phyloP scores from a whole-genome alignment of 2,329 filamentous ascomycete genomes.

The Aspergillus neoniger region DNA sequence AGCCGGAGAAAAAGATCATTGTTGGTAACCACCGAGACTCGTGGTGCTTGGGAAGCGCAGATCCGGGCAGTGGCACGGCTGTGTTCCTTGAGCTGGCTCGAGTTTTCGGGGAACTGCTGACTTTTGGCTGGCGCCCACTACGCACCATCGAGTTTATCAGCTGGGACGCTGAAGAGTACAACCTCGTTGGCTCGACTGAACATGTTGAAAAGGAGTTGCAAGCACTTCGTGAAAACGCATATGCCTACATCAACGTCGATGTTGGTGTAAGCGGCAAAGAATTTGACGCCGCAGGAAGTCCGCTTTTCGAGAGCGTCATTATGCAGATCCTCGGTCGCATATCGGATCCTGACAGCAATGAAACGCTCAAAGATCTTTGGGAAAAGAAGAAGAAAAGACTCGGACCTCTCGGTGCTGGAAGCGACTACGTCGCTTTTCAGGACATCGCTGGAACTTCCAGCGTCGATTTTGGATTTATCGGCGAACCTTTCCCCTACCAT shows the following conservation, averaged over 20 bases:
- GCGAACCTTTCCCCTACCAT: slow-evolving; percentile 68
- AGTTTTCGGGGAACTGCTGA: slow-evolving; percentile 76
- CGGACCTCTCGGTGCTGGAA: slow-evolving; percentile 69
- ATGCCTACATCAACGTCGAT: slow-evolving; percentile 91
- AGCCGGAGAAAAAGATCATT: slow-evolving; percentile 78
- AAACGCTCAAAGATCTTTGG: slow-evolving; percentile 75
- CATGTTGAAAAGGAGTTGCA: slow-evolving; percentile 86
- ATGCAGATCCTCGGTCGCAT: slow-evolving; percentile 73
- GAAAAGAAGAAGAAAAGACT: slow-evolving; percentile 61
- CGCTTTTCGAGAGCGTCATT: slow-evolving; percentile 73
- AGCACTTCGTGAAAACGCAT: slow-evolving; percentile 68
- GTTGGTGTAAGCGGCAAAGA: slow-evolving; percentile 73
- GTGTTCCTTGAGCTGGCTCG: slow-evolving; percentile 86
- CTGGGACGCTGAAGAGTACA: slow-evolving; percentile 94
- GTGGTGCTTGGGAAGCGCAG: slow-evolving; percentile 84
- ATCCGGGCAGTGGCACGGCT: slow-evolving; percentile 85
- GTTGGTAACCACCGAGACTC: slow-evolving; percentile 92
- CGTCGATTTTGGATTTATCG: slow-evolving; percentile 78
- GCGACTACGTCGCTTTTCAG: slow-evolving; percentile 89
- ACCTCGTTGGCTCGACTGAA: slow-evolving; percentile 90
- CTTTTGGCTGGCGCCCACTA: slow-evolving; percentile 81
- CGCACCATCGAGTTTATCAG: slow-evolving; percentile 97
- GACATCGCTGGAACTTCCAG: slow-evolving; percentile 86
- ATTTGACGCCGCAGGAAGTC: slow-evolving; percentile 78
- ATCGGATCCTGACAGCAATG: slow-evolving; percentile 69